Evolutionary conservation across 140 eudicot genomes (phyloP), one percentile per base, ranked within the genome.

Genomic region (Ambrosia hybrid): DNA sequence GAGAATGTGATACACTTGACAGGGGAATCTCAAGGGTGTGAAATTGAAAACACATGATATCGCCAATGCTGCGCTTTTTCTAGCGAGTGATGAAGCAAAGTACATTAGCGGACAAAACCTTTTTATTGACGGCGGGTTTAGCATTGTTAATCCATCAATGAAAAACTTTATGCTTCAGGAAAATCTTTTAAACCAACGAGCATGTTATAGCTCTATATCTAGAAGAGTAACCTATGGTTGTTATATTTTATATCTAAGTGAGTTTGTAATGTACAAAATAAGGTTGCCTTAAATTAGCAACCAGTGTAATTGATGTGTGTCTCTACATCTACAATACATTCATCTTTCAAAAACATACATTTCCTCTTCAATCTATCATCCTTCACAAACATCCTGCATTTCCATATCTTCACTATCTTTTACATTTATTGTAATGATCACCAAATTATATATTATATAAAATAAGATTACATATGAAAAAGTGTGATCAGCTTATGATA

Each of bases 71-170:
- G 88, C 83, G 1, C 59, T 84, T 49, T 84, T 68, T 45, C 52
- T 84, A 26, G 85, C 57, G 4, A 77, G 88, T 41, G 88, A 84
- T 6, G 88, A 73, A 7, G 55, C 85, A 2, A 79, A 62, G 55
- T 49, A 49, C 55, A 69, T 86, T 3, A 86, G 88, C 13, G 92
- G 92, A 6, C 86, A 77, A 11, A 86, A 86, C 56, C 64, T 86
- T 9, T 70, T 81, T 57, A 70, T 83, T 9, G 92, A 86, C 65
- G 92, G 92, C 2, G 91, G 91, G 1, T 68, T 77, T 9, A 52
- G 80, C 30, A 63, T 80, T 52, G 65, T 37, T 17, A 86, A 86
- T 75, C 59, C 78, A 3, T 73, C 73, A 6, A 41, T 85, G 9
- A 38, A 63, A 2, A 16, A 76, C 61, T 79, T 81, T 14, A 15